Percentiles rank a stretch among this genome's conserved stretches.
Conservation (phyloP, 2,329 filamentous ascomycete genomes). For the Neonectria faginata region DNA sequence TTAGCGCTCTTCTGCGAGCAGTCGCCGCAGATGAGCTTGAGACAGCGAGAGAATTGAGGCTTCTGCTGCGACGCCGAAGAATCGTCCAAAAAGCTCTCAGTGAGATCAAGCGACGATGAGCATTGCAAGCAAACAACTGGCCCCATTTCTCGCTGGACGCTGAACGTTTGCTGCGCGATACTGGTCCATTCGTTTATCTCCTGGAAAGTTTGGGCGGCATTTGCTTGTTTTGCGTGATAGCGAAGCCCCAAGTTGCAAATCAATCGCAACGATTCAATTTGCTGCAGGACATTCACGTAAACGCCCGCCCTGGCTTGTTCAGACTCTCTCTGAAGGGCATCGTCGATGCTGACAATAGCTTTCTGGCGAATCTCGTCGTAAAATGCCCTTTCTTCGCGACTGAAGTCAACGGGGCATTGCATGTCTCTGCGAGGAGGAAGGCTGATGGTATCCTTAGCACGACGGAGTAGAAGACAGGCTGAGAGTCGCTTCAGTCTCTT, state of each 20-base stretch:
- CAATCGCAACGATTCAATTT: conserved; percentile 58
- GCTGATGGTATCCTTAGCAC: conserved; percentile 53
- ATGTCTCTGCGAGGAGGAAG: conserved; percentile 53
- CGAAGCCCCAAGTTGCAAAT: conserved; percentile 60
- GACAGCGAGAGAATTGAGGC: conserved; percentile 49
- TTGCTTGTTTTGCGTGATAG: conserved; percentile 51
- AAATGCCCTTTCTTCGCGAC: conserved; percentile 47
- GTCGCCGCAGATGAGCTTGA: conserved; percentile 48
- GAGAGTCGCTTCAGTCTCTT: conserved; percentile 55
- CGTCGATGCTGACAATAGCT: conserved; percentile 49
- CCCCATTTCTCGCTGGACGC: conserved; percentile 46
- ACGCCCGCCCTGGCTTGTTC: conserved; percentile 26
- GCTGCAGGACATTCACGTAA: conserved; percentile 57
- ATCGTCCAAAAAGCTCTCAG: conserved; percentile 41
- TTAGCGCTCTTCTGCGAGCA: conserved; percentile 37
- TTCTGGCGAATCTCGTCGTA: conserved; percentile 50
- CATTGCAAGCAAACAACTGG: conserved; percentile 47
- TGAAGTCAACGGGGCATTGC: conserved; percentile 52
- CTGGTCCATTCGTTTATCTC: conserved; percentile 28
- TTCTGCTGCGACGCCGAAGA: neutral
- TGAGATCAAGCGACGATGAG: conserved; percentile 37
- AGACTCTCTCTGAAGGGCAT: conserved; percentile 44
- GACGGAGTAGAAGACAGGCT: conserved; percentile 53
- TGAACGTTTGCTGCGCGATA: conserved; percentile 51
- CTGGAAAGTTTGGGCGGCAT: conserved; percentile 4